Evolutionary conservation across 768 basidiomycete genomes (phyloP).

Genomic region (Heimioporus sp.): DNA sequence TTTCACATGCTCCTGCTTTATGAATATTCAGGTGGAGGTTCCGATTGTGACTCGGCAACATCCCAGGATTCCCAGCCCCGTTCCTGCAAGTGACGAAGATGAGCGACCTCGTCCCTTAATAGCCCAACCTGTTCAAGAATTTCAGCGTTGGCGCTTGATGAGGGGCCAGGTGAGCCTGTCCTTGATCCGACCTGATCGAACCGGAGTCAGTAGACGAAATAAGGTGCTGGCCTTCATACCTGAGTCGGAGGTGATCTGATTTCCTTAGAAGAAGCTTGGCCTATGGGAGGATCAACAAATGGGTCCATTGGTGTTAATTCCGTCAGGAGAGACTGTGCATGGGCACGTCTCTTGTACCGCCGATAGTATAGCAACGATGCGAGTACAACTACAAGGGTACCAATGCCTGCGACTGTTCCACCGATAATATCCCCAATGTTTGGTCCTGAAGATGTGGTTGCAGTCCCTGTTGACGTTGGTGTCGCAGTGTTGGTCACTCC

Average conservation of each 20-base stretch:
- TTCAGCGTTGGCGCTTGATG: not conserved
- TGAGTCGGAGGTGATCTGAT: not conserved
- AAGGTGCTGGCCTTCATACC: not conserved
- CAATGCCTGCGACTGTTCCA: not conserved
- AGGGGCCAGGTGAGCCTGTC: not conserved
- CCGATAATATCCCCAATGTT: slow-evolving; percentile 4
- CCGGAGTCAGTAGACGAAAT: too few relatives aligned
- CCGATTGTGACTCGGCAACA: not conserved
- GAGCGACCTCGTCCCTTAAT: slow-evolving; percentile 9
- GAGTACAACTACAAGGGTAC: not conserved
- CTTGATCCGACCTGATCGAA: not conserved
- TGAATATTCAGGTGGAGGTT: not conserved
- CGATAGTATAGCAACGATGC: slow-evolving; percentile 2
- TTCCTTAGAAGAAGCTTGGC: too few relatives aligned
- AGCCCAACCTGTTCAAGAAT: slow-evolving; percentile 4
- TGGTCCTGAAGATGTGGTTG: not conserved
- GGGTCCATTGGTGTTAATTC: not conserved
- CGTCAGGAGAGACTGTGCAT: not conserved
- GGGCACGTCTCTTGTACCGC: not conserved
- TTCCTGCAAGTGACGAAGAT: not conserved
- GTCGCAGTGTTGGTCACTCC: too few relatives aligned
- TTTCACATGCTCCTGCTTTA: too few relatives aligned
- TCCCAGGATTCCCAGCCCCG: not conserved
- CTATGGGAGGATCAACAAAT: not conserved
- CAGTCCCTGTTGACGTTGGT: too few relatives aligned